Evolutionary conservation across 305 asterid genomes (phyloP).

Genomic region (Fraxinus velutina): DNA sequence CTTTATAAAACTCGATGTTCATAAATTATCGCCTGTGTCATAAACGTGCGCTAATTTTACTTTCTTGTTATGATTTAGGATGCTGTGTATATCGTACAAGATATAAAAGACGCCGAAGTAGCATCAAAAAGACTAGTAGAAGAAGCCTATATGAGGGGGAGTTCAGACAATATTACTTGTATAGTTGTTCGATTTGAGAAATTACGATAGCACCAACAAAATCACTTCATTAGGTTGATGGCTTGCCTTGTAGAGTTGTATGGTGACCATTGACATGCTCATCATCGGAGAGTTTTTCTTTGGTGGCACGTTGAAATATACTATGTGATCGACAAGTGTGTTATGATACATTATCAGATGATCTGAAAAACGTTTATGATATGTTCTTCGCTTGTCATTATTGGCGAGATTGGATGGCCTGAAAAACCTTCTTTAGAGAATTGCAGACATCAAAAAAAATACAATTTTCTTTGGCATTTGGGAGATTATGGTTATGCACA

Average conservation of each 20-base stretch:
- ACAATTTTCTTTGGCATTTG: background rate
- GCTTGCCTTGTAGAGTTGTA: background rate
- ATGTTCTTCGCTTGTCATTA: background rate
- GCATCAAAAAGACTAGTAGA: slow-evolving; percentile 40
- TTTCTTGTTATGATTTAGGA: slow-evolving; percentile 39
- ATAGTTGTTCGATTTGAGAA: slow-evolving; percentile 23
- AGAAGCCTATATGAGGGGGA: slow-evolving; percentile 42
- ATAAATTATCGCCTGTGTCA: background rate
- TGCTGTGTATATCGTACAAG: slow-evolving; percentile 58
- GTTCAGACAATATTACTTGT: slow-evolving; percentile 43
- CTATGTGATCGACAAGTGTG: background rate
- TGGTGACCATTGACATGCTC: background rate
- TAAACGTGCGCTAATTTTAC: background rate
- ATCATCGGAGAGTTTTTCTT: background rate
- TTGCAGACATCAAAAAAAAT: background rate
- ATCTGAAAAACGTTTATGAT: background rate
- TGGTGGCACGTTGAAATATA: background rate
- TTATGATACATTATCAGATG: background rate
- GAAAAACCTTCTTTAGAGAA: background rate
- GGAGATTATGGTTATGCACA: background rate
- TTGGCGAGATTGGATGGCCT: background rate
- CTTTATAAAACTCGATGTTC: background rate
- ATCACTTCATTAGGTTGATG: background rate
- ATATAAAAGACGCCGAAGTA: slow-evolving; percentile 37
- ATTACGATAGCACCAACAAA: background rate